phyloP scores from a whole-genome alignment of 768 basidiomycete genomes.

The Ramaria sp. region DNA sequence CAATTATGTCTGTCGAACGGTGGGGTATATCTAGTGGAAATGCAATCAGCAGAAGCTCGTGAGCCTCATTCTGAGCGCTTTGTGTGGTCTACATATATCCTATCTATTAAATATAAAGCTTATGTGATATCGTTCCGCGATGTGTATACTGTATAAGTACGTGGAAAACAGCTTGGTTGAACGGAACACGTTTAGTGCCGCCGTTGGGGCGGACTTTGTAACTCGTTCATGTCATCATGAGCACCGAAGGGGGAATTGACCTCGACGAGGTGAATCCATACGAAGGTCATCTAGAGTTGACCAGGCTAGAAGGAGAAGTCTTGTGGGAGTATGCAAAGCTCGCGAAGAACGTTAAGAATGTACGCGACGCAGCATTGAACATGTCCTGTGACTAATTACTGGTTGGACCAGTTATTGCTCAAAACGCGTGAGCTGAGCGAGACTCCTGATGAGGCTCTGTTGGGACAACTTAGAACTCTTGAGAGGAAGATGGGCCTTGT shows the following conservation, averaged over 20 bases:
- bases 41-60: no score
- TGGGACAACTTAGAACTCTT: conserved; percentile 65
- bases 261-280: conserved; percentile 50
- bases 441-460: conserved; percentile 66
- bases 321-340: conserved; percentile 93
- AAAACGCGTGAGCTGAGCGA: conserved; percentile 63
- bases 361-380: conserved; percentile 25
- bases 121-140: no score
- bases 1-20: conserved; percentile 99
- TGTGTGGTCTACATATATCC: no score
- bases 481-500: conserved; percentile 96
- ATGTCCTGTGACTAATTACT: not conserved
- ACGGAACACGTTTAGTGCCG: not conserved
- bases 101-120: no score
- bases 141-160: not conserved
- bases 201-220: no score
- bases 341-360: conserved; percentile 68
- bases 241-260: not conserved
- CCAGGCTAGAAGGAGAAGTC: conserved; percentile 62
- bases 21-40: no score
- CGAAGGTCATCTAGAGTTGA: conserved; percentile 54
- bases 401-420: conserved; percentile 39
- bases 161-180: no score
- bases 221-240: not conserved
- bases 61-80: no score